A percentile compares a stretch with the other conserved stretches of the same genome.
phyloP scores from a whole-genome alignment of 1,284 basidiomycete genomes.

The Malassezia nana region DNA sequence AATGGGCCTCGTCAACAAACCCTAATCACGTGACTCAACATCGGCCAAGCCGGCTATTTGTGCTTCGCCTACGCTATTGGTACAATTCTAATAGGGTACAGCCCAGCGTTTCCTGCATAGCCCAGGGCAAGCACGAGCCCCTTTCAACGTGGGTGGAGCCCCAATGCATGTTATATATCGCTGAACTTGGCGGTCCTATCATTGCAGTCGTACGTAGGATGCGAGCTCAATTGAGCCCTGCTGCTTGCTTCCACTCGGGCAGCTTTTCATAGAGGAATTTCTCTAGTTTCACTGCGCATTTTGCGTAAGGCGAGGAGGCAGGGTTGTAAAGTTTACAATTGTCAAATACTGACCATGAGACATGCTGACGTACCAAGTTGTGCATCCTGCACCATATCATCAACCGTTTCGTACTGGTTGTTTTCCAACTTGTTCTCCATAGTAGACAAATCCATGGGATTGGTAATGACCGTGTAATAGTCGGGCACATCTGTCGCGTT shows the following conservation, averaged over 20 bases:
- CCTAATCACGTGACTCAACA: not conserved
- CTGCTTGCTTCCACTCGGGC: conserved; percentile 16
- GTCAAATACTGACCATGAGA: conserved; percentile 63
- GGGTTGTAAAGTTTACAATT: conserved; percentile 88
- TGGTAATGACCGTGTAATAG: conserved; percentile 80
- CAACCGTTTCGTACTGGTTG: conserved; percentile 62
- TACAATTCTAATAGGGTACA: not conserved
- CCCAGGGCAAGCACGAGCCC: too few relatives aligned
- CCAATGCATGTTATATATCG: not conserved
- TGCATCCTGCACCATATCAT: conserved; percentile 69
- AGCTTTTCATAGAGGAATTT: conserved; percentile 45
- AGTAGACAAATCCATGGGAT: conserved; percentile 88
- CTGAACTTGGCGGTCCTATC: not conserved
- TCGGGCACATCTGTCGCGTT: conserved; percentile 73
- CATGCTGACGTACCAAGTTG: conserved; percentile 39
- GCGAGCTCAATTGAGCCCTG: not conserved
- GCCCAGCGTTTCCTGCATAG: too few relatives aligned
- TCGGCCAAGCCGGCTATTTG: too few relatives aligned
- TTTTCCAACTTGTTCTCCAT: conserved; percentile 87
- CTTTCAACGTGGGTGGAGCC: not conserved
- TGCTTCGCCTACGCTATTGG: not conserved
- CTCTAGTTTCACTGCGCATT: conserved; percentile 75
- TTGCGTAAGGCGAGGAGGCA: conserved; percentile 70
- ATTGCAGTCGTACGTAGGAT: not conserved
- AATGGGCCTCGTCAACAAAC: too few relatives aligned